phyloP scores from a whole-genome alignment of 768 basidiomycete genomes.

The Rhodocollybia butyracea region DNA sequence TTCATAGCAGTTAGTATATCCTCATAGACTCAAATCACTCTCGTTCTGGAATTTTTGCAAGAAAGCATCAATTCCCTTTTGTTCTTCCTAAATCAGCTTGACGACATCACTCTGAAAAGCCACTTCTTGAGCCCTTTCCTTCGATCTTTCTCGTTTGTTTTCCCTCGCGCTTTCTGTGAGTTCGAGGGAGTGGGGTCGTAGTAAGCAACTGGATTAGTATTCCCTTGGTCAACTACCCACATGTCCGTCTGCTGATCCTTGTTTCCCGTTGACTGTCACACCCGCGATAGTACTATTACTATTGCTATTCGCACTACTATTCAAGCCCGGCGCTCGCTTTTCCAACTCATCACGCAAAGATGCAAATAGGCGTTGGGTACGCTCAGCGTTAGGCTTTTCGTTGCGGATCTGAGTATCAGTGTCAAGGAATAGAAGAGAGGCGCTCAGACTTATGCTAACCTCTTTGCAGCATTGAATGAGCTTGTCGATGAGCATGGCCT shows the following conservation, averaged over 20 bases:
- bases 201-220: constrained; percentile 4
- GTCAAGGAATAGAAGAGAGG: constrained; percentile 7
- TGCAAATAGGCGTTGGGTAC: constrained; percentile 76
- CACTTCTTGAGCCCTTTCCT: constrained; percentile 7
- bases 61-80: not conserved
- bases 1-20: not conserved
- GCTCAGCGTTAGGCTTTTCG: constrained; percentile 73
- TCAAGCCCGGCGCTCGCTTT: constrained; percentile 51
- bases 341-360: constrained; percentile 83
- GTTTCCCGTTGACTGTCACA: constrained; percentile 9
- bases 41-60: not conserved
- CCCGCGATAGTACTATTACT: constrained; percentile 6
- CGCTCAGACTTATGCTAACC: constrained; percentile 39
- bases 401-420: constrained; percentile 16
- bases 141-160: not conserved
- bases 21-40: not conserved
- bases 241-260: constrained; percentile 15
- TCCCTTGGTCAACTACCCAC: constrained; percentile 36
- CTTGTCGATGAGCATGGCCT: constrained; percentile 80
- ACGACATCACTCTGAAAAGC: not conserved
- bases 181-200: not conserved
- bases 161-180: constrained; percentile 8
- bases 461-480: constrained; percentile 85
- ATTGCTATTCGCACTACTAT: constrained; percentile 11
- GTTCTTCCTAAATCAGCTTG: not conserved